Percentiles rank a stretch among this genome's conserved stretches.
Evolutionary conservation across 2,329 filamentous ascomycete species (phyloP).

Genomic region (Xylaria sp.): DNA sequence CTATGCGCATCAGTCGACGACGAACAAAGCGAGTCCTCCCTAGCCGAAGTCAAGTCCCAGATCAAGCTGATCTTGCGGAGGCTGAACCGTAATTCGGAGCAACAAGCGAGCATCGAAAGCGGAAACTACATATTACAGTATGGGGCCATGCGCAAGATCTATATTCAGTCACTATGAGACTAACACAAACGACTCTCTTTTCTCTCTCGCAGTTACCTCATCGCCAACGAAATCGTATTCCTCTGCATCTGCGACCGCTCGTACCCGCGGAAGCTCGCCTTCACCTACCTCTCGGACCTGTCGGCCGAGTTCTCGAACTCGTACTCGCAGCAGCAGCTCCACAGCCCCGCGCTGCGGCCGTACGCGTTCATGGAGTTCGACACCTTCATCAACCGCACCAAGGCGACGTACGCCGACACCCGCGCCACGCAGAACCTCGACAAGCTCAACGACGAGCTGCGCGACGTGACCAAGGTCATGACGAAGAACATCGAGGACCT

Average conservation of each 20-base stretch:
- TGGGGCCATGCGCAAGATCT: conserved; percentile 45
- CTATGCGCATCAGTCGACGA: conserved; percentile 96
- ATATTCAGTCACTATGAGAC: no score
- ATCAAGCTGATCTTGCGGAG: conserved; percentile 90
- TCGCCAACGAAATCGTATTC: conserved; percentile 86
- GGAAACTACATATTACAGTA: conserved; percentile 87
- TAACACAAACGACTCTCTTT: neutral
- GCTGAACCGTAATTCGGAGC: conserved; percentile 87
- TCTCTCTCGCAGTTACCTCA: conserved; percentile 74
- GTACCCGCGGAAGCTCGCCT: conserved; percentile 97
- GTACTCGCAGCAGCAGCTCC: conserved; percentile 79
- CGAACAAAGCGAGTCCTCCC: conserved; percentile 77
- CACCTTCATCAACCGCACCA: conserved; percentile 92
- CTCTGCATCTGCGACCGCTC: conserved; percentile 92
- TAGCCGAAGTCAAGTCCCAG: conserved; percentile 89
- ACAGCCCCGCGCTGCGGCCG: conserved; percentile 79
- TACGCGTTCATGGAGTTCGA: conserved; percentile 99
- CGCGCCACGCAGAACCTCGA: conserved; percentile 92
- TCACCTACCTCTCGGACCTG: conserved; percentile 96
- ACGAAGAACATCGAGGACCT: conserved; percentile 99
- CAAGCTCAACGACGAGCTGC: conserved; percentile 94
- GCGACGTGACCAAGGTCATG: conserved; percentile 99
- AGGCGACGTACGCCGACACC: conserved; percentile 92
- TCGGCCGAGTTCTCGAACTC: conserved; percentile 89
- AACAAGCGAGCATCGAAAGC: conserved; percentile 91